phyloP scores from a whole-genome alignment of 2,329 filamentous ascomycete genomes.

The Alternaria longipes region DNA sequence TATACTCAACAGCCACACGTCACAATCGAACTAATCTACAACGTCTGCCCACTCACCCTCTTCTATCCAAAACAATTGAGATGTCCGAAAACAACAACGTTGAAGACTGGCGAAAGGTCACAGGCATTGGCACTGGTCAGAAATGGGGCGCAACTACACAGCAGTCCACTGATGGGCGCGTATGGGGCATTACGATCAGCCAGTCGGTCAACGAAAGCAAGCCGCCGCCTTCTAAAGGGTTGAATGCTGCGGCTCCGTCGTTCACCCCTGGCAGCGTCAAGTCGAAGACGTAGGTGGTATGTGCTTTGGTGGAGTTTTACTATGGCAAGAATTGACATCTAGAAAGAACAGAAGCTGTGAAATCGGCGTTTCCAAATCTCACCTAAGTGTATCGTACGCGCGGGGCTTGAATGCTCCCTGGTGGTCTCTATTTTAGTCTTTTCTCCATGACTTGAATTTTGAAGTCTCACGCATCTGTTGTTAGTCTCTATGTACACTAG shows the following conservation, averaged over 20 bases:
- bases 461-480: neutral
- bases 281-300: constrained; percentile 5
- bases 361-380: neutral
- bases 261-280: neutral
- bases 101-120: constrained; percentile 8
- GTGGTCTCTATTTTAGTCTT: neutral
- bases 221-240: neutral
- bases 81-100: neutral
- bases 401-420: neutral
- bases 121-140: constrained; percentile 15
- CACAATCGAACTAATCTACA: neutral
- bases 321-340: neutral
- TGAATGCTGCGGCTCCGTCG: constrained; percentile 3
- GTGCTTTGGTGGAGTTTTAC: neutral
- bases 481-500: too few relatives aligned
- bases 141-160: constrained; percentile 9
- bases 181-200: neutral
- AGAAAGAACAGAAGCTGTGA: neutral
- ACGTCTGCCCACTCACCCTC: neutral
- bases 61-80: neutral
- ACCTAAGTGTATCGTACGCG: neutral
- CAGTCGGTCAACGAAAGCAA: neutral
- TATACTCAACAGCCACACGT: neutral
- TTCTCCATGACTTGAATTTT: neutral
- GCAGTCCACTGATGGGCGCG: neutral